Evolutionary conservation across 1,284 basidiomycete genomes (phyloP).

Genomic region (Irpex rosettiformis): DNA sequence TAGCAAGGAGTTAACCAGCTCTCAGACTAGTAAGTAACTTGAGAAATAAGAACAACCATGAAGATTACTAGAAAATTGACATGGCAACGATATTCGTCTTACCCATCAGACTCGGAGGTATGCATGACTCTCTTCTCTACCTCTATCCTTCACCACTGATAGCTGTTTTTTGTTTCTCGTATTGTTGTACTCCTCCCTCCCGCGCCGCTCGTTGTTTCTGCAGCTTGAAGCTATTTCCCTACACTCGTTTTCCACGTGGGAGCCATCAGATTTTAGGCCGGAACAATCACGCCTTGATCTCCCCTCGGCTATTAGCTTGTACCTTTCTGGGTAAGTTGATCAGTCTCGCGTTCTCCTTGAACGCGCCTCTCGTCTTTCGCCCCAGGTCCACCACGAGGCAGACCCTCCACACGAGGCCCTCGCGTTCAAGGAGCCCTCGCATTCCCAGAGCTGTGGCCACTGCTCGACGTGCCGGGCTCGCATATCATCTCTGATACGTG

Average conservation of each 20-base stretch:
- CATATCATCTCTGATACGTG: constrained; percentile 19
- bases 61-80: constrained; percentile 1
- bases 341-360: constrained; percentile 10
- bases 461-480: constrained; percentile 26
- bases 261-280: background rate
- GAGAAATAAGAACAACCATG: background rate
- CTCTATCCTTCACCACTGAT: background rate
- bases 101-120: background rate
- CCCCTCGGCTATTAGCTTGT: constrained; percentile 8
- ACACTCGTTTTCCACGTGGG: constrained; percentile 7
- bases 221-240: constrained; percentile 4
- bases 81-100: background rate
- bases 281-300: constrained; percentile 9
- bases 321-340: constrained; percentile 15
- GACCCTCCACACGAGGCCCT: constrained; percentile 32
- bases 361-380: constrained; percentile 10
- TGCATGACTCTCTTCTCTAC: background rate
- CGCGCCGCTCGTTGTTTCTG: background rate
- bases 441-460: constrained; percentile 26
- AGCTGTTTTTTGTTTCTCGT: background rate
- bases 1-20: too few species aligned
- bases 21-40: too few species aligned
- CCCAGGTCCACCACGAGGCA: constrained; percentile 29
- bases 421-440: constrained; percentile 29
- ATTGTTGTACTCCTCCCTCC: background rate